phyloP scores from a whole-genome alignment of 495 filamentous ascomycete genomes.

The Corynascus novoguineensis region DNA sequence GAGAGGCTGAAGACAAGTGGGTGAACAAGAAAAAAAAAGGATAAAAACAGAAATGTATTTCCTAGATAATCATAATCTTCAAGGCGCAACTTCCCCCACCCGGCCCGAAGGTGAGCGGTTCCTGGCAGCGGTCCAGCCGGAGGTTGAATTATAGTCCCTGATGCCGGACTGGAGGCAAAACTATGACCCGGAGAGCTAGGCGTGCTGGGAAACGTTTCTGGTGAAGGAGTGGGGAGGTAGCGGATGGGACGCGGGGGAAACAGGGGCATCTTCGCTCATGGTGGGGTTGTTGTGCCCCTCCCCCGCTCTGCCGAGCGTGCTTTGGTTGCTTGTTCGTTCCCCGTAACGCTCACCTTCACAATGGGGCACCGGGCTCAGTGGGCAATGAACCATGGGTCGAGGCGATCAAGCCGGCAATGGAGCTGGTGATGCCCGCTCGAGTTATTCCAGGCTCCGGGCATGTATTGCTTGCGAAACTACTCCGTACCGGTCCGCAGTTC shows the following conservation, averaged over 20 bases:
- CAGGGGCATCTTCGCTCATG: neutral
- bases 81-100: neutral
- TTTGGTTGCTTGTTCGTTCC: neutral
- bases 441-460: neutral
- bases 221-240: neutral
- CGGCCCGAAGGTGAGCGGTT: neutral
- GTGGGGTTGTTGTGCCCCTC: slow-evolving; percentile 13
- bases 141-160: slow-evolving; percentile 16
- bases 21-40: neutral
- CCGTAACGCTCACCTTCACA: neutral
- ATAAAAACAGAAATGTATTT: neutral
- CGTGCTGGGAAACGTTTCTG: neutral
- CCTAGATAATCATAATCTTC: neutral
- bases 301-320: slow-evolving; percentile 11
- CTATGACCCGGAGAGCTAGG: slow-evolving; percentile 21
- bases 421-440: neutral
- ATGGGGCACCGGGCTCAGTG: neutral
- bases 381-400: neutral
- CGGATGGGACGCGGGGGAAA: neutral
- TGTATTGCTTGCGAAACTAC: too few species aligned
- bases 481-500: neutral
- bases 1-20: too few species aligned
- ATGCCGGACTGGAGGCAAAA: slow-evolving; percentile 23
- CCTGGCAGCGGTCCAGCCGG: slow-evolving; percentile 9
- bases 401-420: slow-evolving; percentile 2